Evolutionary conservation across 1,284 basidiomycete genomes (phyloP).

Genomic region (Trichosporon ovoides): DNA sequence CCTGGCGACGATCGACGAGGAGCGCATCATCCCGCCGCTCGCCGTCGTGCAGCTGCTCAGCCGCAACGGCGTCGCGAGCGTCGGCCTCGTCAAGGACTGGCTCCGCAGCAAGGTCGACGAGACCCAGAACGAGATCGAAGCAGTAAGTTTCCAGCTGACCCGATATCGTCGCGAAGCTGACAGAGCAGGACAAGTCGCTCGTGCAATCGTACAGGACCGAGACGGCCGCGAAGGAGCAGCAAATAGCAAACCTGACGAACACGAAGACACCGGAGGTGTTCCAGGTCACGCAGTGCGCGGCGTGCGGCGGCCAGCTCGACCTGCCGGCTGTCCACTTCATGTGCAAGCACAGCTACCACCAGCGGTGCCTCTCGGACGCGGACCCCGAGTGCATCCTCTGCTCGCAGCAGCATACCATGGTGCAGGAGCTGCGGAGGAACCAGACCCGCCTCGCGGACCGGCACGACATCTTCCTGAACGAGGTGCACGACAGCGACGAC

Average conservation of each 20-base stretch:
- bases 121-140: slow-evolving; percentile 69
- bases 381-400: slow-evolving; percentile 86
- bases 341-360: slow-evolving; percentile 97
- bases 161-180: slow-evolving; percentile 5
- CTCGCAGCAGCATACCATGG: slow-evolving; percentile 73
- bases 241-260: slow-evolving; percentile 74
- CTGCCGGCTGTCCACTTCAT: slow-evolving; percentile 93
- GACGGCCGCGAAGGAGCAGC: slow-evolving; percentile 71
- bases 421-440: slow-evolving; percentile 77
- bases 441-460: slow-evolving; percentile 76
- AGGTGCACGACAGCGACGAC: slow-evolving; percentile 75
- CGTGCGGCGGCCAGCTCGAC: slow-evolving; percentile 81
- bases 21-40: slow-evolving; percentile 77
- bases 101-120: slow-evolving; percentile 69
- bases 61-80: slow-evolving; percentile 76
- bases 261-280: slow-evolving; percentile 75
- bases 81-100: slow-evolving; percentile 87
- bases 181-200: slow-evolving; percentile 68
- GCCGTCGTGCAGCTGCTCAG: slow-evolving; percentile 83
- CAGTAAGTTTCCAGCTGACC: slow-evolving; percentile 54
- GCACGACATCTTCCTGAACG: slow-evolving; percentile 80
- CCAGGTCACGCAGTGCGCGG: slow-evolving; percentile 85
- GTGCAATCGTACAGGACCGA: slow-evolving; percentile 81
- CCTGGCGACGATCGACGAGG: slow-evolving; percentile 69
- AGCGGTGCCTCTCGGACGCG: slow-evolving; percentile 75